Base-by-base conservation (phyloP, 257 asterid genomes). In the Nicotiana benthamiana region DNA sequence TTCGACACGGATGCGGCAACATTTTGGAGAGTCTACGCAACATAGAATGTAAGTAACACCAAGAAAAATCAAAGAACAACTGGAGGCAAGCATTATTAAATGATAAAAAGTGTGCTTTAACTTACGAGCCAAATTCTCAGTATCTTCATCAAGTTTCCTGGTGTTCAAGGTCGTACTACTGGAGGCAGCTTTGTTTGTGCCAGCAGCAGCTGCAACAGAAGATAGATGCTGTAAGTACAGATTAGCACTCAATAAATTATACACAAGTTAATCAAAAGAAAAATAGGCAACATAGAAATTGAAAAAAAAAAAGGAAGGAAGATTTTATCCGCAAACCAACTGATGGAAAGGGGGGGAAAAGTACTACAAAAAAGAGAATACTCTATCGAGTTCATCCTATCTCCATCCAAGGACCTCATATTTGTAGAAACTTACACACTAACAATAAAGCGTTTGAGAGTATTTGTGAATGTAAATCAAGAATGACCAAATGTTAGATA, bases 121-220 rank as follows among this genome's bases (percentile, higher is more conserved):
- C 98, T 92, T 70, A 95, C 99, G 99, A 43, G 99, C 59, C 66
- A 95, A 88, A 84, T 91, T 93, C 80, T 95, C 99, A 0, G 99
- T 91, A 62, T 95, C 99, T 75, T 95, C 99, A 75, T 93, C 99
- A 34, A 95, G 95, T 87, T 93, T 95, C 86, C 97, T 88, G 74
- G 99, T 95, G 82, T 95, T 95, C 82, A 95, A 77, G 36, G 94
- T 62, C 18, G 93, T 84, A 68, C 90, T 87, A 83, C 97, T 92
- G 18, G 92, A 88, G 53, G 99, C 97, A 84, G 98, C 97, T 89
- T 90, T 95, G 82, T 95, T 95, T 36, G 94, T 83, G 61, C 95
- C 99, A 1, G 96, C 99, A 63, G 40, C 81, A 53, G 98, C 99
- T 95, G 96, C 87, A 90, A 24, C 9, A 83, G 51, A 86, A 24